Evolutionary conservation across 2,329 filamentous ascomycete genomes (phyloP), one percentile per base, ranked within the genome.

Genomic region (Alternaria ventricosa): DNA sequence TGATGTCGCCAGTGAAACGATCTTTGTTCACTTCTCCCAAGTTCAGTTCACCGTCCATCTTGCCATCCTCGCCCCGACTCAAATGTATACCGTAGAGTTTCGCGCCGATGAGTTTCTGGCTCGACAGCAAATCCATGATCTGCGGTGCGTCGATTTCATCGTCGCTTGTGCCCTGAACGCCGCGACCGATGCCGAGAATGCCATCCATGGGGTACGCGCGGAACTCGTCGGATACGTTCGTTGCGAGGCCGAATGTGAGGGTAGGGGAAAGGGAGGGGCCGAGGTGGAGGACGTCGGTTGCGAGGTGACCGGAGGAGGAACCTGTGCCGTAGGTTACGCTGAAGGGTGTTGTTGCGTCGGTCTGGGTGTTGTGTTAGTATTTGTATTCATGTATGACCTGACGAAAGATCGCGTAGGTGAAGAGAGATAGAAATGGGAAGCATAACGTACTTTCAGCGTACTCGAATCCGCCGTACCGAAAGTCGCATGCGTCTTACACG

Each of bases 121-220:
- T 73, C 15, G 84, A 82, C 47, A 96, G 80, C 2, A 85, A 82
- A 43, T 90, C 84, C 76, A 96, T 84, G 70, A 96, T 89, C 47
- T 89, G 92, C 20, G 91, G 87, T 6, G 86, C 74, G 4, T 75
- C 75, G 61, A 83, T 76, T 4, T 77, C 86, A 36, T 82, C 83
- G 3, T 86, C 13, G 13, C 33, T 51, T 6, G 51, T 66, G 28
- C 13, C 49, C 18, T 53, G 28, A 4, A 84, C 82, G 64, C 86
- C 86, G 71, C 90, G 89, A 15, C 92, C 91, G 23, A 97, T 82
- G 5, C 93, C 94, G 3, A 97, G 82, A 53, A 97, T 96, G 23
- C 94, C 94, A 77, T 97, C 94, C 79, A 97, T 94, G 2, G 92
- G 91, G 71, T 95, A 97, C 56, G 87, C 86, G 27, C 83, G 81